Percentiles rank a stretch among this genome's conserved stretches.
phyloP scores from a whole-genome alignment of 805 yeast genomes.

The Saturnispora galanensis region DNA sequence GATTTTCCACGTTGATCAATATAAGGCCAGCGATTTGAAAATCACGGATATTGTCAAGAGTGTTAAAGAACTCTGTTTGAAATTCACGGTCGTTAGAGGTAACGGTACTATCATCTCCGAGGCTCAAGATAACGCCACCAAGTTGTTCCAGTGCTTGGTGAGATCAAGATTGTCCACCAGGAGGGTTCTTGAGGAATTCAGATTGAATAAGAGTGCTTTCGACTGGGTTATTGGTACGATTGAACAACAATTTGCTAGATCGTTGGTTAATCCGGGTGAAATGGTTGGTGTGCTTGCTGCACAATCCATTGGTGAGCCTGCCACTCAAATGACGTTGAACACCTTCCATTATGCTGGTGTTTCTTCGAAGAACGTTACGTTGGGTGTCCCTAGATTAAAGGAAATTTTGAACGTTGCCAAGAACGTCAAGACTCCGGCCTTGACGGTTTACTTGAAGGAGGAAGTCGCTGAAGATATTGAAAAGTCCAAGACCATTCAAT shows the following conservation, averaged over 20 bases:
- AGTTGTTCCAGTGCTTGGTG: constrained; percentile 80
- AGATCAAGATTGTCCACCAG: constrained; percentile 88
- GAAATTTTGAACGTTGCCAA: constrained; percentile 98
- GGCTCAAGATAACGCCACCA: constrained; percentile 88
- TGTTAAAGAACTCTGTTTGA: constrained; percentile 59
- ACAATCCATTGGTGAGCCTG: constrained; percentile 97
- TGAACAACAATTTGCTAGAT: constrained; percentile 85
- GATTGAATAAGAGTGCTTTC: constrained; percentile 75
- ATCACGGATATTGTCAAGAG: constrained; percentile 69
- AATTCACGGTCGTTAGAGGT: constrained; percentile 75
- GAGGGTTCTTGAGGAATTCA: constrained; percentile 85
- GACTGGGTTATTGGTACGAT: constrained; percentile 95
- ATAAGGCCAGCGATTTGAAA: constrained; percentile 82
- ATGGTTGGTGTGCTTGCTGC: constrained; percentile 98
- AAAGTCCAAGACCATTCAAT: constrained; percentile 87
- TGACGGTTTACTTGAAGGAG: constrained; percentile 82
- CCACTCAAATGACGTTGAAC: constrained; percentile 94
- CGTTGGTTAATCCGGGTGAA: constrained; percentile 93
- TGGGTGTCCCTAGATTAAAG: constrained; percentile 97
- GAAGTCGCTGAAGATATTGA: constrained; percentile 83
- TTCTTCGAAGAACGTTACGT: constrained; percentile 95
- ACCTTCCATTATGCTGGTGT: constrained; percentile 98
- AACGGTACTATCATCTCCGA: constrained; percentile 60
- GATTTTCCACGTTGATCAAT: constrained; percentile 86
- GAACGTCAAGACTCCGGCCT: constrained; percentile 98